Evolutionary conservation across 805 yeast genomes (phyloP).

Genomic region (Sugiyamaella smithiae): DNA sequence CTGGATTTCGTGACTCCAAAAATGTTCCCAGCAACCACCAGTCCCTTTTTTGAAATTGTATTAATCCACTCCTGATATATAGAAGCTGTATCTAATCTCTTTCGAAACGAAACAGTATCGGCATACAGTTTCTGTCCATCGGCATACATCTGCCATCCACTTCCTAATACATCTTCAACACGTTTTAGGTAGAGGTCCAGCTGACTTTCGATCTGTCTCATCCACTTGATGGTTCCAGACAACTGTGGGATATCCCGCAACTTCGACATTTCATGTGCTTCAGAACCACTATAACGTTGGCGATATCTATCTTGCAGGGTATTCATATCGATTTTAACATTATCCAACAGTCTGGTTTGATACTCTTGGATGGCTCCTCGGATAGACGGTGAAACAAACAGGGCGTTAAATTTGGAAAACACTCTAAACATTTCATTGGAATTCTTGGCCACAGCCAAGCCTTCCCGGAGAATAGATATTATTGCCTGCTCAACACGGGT

Average conservation of each 20-base stretch:
- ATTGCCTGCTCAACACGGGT: conserved; percentile 47
- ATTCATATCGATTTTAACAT: conserved; percentile 47
- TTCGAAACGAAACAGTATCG: conserved; percentile 47
- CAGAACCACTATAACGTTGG: conserved; percentile 33
- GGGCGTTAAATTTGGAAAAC: conserved; percentile 47
- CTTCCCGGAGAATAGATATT: conserved; percentile 39
- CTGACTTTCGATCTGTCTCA: conserved; percentile 48
- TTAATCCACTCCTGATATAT: conserved; percentile 51
- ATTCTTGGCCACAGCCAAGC: conserved; percentile 40
- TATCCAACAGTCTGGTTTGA: conserved; percentile 49
- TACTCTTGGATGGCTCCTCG: conserved; percentile 59
- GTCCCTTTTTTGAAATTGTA: conserved; percentile 26
- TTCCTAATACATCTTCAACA: conserved; percentile 53
- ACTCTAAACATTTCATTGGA: conserved; percentile 52
- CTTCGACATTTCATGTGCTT: conserved; percentile 37
- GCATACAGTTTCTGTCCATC: conserved; percentile 63
- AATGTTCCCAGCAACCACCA: conserved; percentile 36
- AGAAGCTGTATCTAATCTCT: conserved; percentile 43
- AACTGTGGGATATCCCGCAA: conserved; percentile 48
- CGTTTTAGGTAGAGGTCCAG: conserved; percentile 42
- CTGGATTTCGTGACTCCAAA: conserved; percentile 37
- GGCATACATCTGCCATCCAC: conserved; percentile 58
- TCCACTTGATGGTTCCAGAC: conserved; percentile 50
- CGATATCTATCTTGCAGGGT: conserved; percentile 42
- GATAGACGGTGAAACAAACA: conserved; percentile 53